A percentile compares a stretch with the other conserved stretches of the same genome.
These are phyloP conservation scores for Nemania sp. DNA, from an alignment of 2,329 filamentous ascomycete genomes.

Conservation along the genomic window DNA sequence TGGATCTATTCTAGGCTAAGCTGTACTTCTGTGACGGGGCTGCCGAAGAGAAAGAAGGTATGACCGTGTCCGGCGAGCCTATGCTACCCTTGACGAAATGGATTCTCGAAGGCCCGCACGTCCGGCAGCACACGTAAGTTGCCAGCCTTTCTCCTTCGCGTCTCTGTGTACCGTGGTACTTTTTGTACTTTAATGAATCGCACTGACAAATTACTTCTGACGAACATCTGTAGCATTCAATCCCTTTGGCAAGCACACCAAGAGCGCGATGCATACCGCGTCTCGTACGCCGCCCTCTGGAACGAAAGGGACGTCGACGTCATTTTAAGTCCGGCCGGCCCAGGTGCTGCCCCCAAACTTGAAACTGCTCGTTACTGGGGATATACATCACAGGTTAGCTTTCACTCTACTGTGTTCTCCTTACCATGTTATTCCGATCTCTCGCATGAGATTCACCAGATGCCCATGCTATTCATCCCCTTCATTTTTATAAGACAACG, in stretches of 20 bases:
- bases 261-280: slow-evolving; percentile 46
- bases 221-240: slow-evolving; percentile 3
- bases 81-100: slow-evolving; percentile 60
- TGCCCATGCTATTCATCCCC: background rate
- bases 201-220: background rate
- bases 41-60: slow-evolving; percentile 51
- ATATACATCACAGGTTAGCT: slow-evolving; percentile 57
- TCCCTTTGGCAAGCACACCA: slow-evolving; percentile 45
- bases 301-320: slow-evolving; percentile 57
- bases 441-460: background rate
- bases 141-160: no score
- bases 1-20: slow-evolving; percentile 35
- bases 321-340: slow-evolving; percentile 62
- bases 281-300: slow-evolving; percentile 44
- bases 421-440: no score
- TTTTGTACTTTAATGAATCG: no score
- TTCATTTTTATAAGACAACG: background rate
- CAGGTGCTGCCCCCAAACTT: slow-evolving; percentile 48
- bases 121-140: slow-evolving; percentile 45
- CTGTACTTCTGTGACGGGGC: slow-evolving; percentile 66
- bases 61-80: slow-evolving; percentile 60
- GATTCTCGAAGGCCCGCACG: slow-evolving; percentile 56
- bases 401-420: background rate
- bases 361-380: slow-evolving; percentile 60
- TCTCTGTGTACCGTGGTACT: no score